A percentile compares a stretch with the other conserved stretches of the same genome.
phyloP scores from a whole-genome alignment of 192 early-diverging fungal genomes.

The Coemansia biformis region DNA sequence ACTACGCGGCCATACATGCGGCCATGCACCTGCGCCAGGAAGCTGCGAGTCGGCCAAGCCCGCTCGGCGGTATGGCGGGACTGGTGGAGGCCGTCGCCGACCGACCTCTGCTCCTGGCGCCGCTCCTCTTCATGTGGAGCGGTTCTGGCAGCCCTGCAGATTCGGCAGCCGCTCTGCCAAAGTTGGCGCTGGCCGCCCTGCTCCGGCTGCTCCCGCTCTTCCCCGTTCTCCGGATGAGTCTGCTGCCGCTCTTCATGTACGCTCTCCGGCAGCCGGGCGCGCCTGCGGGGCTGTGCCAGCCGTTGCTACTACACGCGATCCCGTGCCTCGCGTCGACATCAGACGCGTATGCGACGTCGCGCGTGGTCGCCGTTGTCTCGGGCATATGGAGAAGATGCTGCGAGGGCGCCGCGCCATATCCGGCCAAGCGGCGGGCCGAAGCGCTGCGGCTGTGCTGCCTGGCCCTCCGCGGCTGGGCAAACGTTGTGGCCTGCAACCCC shows the following conservation, averaged over 20 bases:
- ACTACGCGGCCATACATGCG: conserved; percentile 7
- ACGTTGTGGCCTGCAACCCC: conserved; percentile 16
- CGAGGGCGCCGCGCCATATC: too few species aligned
- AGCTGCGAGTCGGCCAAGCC: neutral
- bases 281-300: conserved; percentile 8
- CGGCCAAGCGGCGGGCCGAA: neutral
- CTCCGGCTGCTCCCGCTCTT: neutral
- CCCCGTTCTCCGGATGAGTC: conserved; percentile 7
- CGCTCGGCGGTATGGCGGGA: neutral
- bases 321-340: conserved; percentile 14
- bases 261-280: conserved; percentile 9
- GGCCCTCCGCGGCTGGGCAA: conserved; percentile 25
- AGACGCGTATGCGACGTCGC: conserved; percentile 26
- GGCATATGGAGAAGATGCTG: conserved; percentile 11
- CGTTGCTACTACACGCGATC: conserved; percentile 9
- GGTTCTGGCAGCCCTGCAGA: neutral
- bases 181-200: conserved; percentile 6
- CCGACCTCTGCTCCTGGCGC: conserved; percentile 17
- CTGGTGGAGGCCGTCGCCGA: conserved; percentile 3
- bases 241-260: conserved; percentile 23
- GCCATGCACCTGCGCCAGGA: neutral
- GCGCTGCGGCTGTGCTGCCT: conserved; percentile 18
- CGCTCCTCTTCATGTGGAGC: conserved; percentile 18
- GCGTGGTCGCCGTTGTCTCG: conserved; percentile 18
- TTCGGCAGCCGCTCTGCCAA: neutral